phyloP scores from a whole-genome alignment of 176 grass and related monocot genomes.

The Lolium multiflorum region DNA sequence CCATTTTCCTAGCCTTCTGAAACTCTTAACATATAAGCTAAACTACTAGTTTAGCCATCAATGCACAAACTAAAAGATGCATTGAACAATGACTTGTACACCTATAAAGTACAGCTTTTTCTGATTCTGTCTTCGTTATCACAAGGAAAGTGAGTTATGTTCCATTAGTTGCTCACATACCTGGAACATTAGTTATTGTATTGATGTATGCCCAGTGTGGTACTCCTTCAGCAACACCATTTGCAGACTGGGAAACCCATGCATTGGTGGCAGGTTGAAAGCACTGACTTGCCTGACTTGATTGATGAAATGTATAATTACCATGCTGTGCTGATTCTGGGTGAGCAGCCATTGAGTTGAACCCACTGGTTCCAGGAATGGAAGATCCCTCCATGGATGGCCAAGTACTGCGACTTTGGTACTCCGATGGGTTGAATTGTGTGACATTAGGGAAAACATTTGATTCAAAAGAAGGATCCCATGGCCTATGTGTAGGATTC shows the following conservation, averaged over 20 bases:
- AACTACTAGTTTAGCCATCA: constrained; percentile 34
- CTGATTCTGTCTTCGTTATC: background rate
- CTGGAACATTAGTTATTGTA: constrained; percentile 52
- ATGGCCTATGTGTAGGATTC: constrained; percentile 55
- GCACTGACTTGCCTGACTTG: constrained; percentile 43
- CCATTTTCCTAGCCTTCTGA: background rate
- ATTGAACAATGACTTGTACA: constrained; percentile 17
- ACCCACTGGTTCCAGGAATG: constrained; percentile 38
- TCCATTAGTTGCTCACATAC: constrained; percentile 41
- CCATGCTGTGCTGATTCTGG: constrained; percentile 51
- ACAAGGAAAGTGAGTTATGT: background rate
- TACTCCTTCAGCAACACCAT: constrained; percentile 56
- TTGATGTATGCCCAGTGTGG: constrained; percentile 54
- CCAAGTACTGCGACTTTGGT: constrained; percentile 52
- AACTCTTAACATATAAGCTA: constrained; percentile 22
- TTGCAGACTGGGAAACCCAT: constrained; percentile 61
- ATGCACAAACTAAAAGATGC: constrained; percentile 10
- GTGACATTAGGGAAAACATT: constrained; percentile 46
- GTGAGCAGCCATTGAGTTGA: constrained; percentile 45
- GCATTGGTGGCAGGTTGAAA: constrained; percentile 47
- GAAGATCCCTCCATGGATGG: constrained; percentile 56
- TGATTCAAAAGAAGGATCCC: constrained; percentile 58
- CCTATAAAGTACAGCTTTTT: constrained; percentile 20
- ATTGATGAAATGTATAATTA: constrained; percentile 55
- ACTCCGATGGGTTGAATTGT: constrained; percentile 52